These are phyloP conservation scores for Dactylellina leptospora DNA, from an alignment of 2,329 filamentous ascomycete species.

Conservation along the genomic window DNA sequence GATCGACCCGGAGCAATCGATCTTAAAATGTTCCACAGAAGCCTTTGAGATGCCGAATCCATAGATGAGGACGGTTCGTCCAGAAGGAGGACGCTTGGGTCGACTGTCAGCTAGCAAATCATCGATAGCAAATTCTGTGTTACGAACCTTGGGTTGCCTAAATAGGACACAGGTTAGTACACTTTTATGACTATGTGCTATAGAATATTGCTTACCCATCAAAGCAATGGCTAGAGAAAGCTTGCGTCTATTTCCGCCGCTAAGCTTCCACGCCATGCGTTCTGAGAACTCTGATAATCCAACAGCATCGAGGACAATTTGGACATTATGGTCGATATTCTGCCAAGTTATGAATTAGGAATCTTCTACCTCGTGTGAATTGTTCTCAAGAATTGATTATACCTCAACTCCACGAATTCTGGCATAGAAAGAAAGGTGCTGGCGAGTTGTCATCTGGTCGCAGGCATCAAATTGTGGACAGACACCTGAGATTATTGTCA, in stretches of 20 bases:
- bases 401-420: slow-evolving; percentile 76
- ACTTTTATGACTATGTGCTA: background rate
- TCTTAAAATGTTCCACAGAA: slow-evolving; percentile 89
- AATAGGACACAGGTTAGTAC: background rate
- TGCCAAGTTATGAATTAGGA: too few species aligned
- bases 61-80: slow-evolving; percentile 90
- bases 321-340: slow-evolving; percentile 79
- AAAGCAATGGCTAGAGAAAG: slow-evolving; percentile 86
- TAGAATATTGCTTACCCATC: slow-evolving; percentile 74
- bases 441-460: slow-evolving; percentile 86
- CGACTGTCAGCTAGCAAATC: background rate
- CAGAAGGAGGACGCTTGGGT: slow-evolving; percentile 76
- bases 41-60: slow-evolving; percentile 86
- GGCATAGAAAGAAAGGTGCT: slow-evolving; percentile 89
- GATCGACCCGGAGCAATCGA: slow-evolving; percentile 79
- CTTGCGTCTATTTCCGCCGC: slow-evolving; percentile 94
- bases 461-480: slow-evolving; percentile 89
- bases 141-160: slow-evolving; percentile 36
- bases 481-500: slow-evolving; percentile 68
- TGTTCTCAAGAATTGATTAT: background rate
- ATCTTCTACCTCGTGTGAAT: too few species aligned
- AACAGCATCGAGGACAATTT: slow-evolving; percentile 79
- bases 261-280: slow-evolving; percentile 80
- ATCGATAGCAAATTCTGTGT: background rate
- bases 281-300: slow-evolving; percentile 75